Evolutionary conservation across 2,329 filamentous ascomycete genomes (phyloP).

Genomic region (Periconia sp.): DNA sequence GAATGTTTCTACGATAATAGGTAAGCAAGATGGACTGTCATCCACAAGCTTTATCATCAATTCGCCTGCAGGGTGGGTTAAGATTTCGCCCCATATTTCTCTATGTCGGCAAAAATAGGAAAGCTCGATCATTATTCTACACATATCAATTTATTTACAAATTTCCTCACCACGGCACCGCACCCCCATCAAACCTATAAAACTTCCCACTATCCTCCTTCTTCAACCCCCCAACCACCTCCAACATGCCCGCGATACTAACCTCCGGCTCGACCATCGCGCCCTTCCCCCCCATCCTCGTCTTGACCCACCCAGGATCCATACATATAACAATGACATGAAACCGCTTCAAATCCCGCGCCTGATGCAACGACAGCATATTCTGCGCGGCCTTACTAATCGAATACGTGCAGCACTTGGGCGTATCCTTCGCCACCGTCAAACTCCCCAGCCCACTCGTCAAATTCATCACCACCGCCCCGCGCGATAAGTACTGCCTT

Average conservation of each 20-base stretch:
- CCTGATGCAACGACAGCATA: constrained; percentile 48
- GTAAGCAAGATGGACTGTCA: too few relatives aligned
- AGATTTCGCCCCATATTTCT: too few relatives aligned
- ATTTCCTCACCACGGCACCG: constrained; percentile 36
- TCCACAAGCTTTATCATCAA: too few relatives aligned
- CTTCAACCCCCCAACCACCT: constrained; percentile 33
- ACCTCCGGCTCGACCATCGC: constrained; percentile 42
- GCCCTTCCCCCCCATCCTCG: constrained; percentile 47
- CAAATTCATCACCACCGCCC: constrained; percentile 40
- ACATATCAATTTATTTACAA: too few relatives aligned
- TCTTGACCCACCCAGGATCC: constrained; percentile 52
- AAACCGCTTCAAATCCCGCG: constrained; percentile 40
- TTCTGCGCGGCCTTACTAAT: constrained; percentile 50
- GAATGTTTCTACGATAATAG: too few relatives aligned
- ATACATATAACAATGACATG: constrained; percentile 42
- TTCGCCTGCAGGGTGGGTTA: too few relatives aligned
- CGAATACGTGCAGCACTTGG: constrained; percentile 44
- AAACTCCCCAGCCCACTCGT: constrained; percentile 36
- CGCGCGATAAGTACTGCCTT: constrained; percentile 26
- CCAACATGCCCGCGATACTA: constrained; percentile 44
- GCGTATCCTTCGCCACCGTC: constrained; percentile 29
- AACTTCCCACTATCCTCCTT: constrained; percentile 42
- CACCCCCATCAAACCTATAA: constrained; percentile 38
- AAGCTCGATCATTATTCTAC: too few relatives aligned
- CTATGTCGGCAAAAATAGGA: too few relatives aligned